Evolutionary conservation across 805 yeast genomes (phyloP).

Genomic region (Candida oleophila): DNA sequence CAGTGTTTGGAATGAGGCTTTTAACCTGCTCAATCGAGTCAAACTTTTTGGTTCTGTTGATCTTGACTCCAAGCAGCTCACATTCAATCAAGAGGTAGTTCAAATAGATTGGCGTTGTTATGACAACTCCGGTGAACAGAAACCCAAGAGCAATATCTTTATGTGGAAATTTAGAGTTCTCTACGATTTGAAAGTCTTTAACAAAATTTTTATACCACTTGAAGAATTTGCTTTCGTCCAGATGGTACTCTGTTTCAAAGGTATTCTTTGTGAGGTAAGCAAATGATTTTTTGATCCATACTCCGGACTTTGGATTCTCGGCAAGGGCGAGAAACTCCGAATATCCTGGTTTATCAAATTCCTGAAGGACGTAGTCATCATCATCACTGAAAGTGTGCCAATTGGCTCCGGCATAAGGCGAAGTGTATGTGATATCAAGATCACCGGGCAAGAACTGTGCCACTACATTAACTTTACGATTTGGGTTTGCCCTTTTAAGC

Average conservation of each 20-base stretch:
- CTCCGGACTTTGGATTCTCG: constrained; percentile 49
- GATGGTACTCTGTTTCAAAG: constrained; percentile 6
- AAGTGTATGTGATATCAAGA: constrained; percentile 48
- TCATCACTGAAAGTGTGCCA: constrained; percentile 60
- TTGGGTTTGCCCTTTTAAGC: constrained; percentile 20
- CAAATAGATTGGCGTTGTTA: constrained; percentile 58
- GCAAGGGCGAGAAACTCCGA: constrained; percentile 46
- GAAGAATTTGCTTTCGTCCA: constrained; percentile 21
- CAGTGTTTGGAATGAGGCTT: constrained; percentile 39
- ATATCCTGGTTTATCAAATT: constrained; percentile 51
- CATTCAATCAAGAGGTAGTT: constrained; percentile 50
- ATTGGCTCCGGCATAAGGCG: constrained; percentile 74
- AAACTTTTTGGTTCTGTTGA: constrained; percentile 41
- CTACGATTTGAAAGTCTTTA: constrained; percentile 35
- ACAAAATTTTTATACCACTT: constrained; percentile 51
- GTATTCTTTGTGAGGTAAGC: constrained; percentile 16
- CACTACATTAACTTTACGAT: constrained; percentile 27
- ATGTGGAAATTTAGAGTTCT: constrained; percentile 33
- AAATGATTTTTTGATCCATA: constrained; percentile 24
- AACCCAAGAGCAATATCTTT: constrained; percentile 44
- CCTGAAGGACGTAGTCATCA: constrained; percentile 37
- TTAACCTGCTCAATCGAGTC: constrained; percentile 50
- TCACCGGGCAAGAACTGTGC: constrained; percentile 56
- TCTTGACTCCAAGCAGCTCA: constrained; percentile 44
- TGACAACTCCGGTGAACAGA: constrained; percentile 53